These are phyloP conservation scores for Schizosaccharomyces osmophilus DNA, from an alignment of 805 yeast species.

Conservation along the genomic window DNA sequence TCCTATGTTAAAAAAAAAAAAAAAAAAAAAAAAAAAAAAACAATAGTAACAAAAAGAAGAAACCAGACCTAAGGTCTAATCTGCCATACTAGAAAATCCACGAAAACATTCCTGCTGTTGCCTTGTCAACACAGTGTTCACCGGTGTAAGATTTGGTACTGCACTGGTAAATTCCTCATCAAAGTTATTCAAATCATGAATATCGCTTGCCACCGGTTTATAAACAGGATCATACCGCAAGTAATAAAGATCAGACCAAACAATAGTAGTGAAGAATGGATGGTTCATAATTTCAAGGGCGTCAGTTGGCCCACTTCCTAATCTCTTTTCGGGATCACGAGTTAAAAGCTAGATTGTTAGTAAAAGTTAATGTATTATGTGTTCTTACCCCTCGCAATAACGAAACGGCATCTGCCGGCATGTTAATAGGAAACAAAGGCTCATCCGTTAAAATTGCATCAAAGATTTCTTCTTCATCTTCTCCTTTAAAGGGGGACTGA, in stretches of 20 bases:
- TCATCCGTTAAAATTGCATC: constrained; percentile 92
- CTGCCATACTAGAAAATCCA: not conserved
- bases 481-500: constrained; percentile 92
- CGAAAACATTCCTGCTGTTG: not conserved
- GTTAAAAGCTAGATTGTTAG: constrained; percentile 87
- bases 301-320: constrained; percentile 69
- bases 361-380: constrained; percentile 15
- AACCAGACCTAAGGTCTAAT: not conserved
- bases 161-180: not conserved
- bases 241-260: constrained; percentile 57
- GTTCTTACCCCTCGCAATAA: not conserved
- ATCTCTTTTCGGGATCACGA: constrained; percentile 82
- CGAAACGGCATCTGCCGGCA: constrained; percentile 80
- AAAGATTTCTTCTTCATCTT: constrained; percentile 88
- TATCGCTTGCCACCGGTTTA: constrained; percentile 29
- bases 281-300: constrained; percentile 85
- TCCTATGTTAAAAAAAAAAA: too few relatives aligned
- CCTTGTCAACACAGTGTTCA: not conserved
- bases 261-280: constrained; percentile 72
- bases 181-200: not conserved
- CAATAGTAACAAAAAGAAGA: not conserved
- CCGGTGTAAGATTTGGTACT: not conserved
- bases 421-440: constrained; percentile 84
- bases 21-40: too few relatives aligned
- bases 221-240: constrained; percentile 89